Base-by-base conservation (phyloP, 331 rosid species). In the Pyracantha coccinea region DNA sequence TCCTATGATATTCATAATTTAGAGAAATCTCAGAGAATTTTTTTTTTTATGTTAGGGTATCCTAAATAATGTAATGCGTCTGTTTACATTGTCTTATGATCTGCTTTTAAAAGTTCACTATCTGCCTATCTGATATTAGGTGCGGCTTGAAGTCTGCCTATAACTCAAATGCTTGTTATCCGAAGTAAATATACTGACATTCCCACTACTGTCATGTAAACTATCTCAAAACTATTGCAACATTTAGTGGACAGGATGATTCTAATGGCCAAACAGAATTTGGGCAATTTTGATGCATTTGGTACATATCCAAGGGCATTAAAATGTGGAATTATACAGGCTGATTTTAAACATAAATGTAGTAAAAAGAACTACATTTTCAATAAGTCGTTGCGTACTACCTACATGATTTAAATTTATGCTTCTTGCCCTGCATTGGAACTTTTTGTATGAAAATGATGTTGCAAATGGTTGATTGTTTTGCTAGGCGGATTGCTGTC, bases 401-500 rank as follows among this genome's bases (percentile, higher is more conserved):
- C 71, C 55, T 59, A 28, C 6, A 25, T 78, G 45, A 25, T 77
- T 45, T 71, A 41, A n/a, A 10, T 61, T 20, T 76, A 44, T 73
- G 62, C 6, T 21, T 4, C 20, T 53, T 20, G 52, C 59, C 47
- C 10, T 68, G 27, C 78, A 33, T n/a, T 54, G 32, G n/a, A 19
- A 75, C 50, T 62, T 68, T n/a, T 71, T 50, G 17, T 75, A 71
- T 66, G 67, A 50, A 50, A 75, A 33, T 78, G 74, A 86, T 75
- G 77, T 77, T 78, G 79, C 67, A 69, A 73, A 67, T 77, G 85
- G 60, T 71, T 77, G 52, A 68, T 27, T 70, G 44, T 77, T 68
- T 93, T 88, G 76, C 69, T 72, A 93, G 98, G 97, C 78, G 96
- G 85, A 75, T 65, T 78, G 83, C 82, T 90, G 75, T 82, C 92